Evolutionary conservation across 2,329 filamentous ascomycete species (phyloP).

Genomic region (Thermothelomyces thermophilus): DNA sequence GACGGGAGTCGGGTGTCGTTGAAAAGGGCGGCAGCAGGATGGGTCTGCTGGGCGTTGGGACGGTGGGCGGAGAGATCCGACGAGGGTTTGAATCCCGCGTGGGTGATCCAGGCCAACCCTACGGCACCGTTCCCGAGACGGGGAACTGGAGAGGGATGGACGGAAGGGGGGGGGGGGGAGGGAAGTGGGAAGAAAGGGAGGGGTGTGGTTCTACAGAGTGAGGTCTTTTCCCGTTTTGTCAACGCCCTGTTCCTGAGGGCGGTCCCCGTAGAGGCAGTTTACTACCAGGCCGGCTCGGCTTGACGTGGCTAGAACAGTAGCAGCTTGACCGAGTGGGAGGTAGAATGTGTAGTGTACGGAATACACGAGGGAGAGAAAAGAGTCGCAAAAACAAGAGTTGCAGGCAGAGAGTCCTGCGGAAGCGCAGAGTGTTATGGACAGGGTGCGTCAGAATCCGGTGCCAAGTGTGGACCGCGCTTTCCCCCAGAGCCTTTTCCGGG

Average conservation of each 20-base stretch:
- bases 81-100: slow-evolving; percentile 8
- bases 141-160: too few relatives aligned
- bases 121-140: background rate
- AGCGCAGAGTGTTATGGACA: slow-evolving; percentile 6
- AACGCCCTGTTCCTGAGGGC: slow-evolving; percentile 4
- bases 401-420: background rate
- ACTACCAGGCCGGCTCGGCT: slow-evolving; percentile 13
- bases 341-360: too few relatives aligned
- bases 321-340: slow-evolving; percentile 5
- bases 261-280: background rate
- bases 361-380: background rate
- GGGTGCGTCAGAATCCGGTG: slow-evolving; percentile 7
- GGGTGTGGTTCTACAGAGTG: slow-evolving; percentile 12
- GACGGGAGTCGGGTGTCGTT: background rate
- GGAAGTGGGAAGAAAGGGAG: too few relatives aligned
- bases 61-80: slow-evolving; percentile 1
- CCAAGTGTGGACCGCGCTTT: slow-evolving; percentile 7
- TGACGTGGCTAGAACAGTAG: slow-evolving; percentile 4
- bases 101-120: slow-evolving; percentile 3
- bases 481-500: slow-evolving; percentile 1
- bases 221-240: slow-evolving; percentile 14
- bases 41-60: background rate
- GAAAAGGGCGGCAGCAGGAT: background rate
- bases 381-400: background rate
- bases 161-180: too few relatives aligned